These are phyloP conservation scores for Aegilops bicornis DNA, from an alignment of 176 grass and related monocot species.

Conservation along the genomic window DNA sequence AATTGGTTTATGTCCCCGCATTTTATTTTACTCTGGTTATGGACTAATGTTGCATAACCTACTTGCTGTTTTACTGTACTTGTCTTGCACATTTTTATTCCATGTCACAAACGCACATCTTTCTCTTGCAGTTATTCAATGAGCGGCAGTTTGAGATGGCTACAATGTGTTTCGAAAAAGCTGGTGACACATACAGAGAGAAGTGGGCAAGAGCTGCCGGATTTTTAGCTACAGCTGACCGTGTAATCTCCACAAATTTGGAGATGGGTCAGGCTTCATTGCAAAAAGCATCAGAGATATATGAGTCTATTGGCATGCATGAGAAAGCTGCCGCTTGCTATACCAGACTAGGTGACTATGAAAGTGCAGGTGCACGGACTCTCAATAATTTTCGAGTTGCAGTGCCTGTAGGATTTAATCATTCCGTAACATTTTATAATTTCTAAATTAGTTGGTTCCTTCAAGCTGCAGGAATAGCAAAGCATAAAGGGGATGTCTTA, in stretches of 20 bases:
- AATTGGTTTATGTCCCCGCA: neutral
- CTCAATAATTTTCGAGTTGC: neutral
- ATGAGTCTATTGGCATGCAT: conserved; percentile 64
- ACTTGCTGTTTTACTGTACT: neutral
- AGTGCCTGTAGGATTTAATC: neutral
- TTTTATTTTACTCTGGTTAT: neutral
- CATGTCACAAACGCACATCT: conserved; percentile 4
- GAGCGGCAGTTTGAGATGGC: conserved; percentile 85
- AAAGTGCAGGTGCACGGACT: conserved; percentile 53
- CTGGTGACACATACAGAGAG: conserved; percentile 59
- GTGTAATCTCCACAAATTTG: conserved; percentile 45
- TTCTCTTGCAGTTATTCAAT: conserved; percentile 59
- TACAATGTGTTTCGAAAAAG: conserved; percentile 77
- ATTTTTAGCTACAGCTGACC: conserved; percentile 56
- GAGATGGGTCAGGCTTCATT: conserved; percentile 44
- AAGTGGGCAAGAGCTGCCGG: conserved; percentile 79
- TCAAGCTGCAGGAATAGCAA: neutral
- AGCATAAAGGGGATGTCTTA: neutral
- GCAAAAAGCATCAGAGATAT: conserved; percentile 66
- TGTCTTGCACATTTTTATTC: neutral
- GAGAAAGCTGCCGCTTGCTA: conserved; percentile 73
- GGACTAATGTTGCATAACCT: neutral
- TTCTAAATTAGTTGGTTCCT: neutral
- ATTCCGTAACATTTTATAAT: neutral
- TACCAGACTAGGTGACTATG: conserved; percentile 65